Evolutionary conservation across 371 early-diverging fungal genomes (phyloP), one percentile per base, ranked within the genome.

Genomic region (Zancudomyces culisetae): DNA sequence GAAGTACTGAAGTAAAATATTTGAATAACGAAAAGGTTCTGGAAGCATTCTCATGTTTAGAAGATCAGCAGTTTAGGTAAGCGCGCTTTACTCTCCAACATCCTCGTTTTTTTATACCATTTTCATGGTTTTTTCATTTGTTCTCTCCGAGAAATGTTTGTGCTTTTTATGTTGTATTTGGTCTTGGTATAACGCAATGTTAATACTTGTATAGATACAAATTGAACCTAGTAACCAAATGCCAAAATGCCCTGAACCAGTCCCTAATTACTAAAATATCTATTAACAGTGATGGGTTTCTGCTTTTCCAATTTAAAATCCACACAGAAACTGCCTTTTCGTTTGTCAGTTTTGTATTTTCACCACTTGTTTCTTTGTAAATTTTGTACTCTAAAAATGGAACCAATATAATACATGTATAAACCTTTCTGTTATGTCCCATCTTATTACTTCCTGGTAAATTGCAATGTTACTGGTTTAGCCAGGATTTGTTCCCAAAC

Each of bases 181-280:
- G n/a, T n/a, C n/a, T n/a, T n/a, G n/a, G n/a, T n/a, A n/a, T n/a
- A n/a, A n/a, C n/a, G n/a, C n/a, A n/a, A n/a, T n/a, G n/a, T n/a
- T n/a, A n/a, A n/a, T n/a, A n/a, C n/a, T n/a, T n/a, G n/a, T n/a
- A n/a, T 43, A 56, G 62, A 21, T 74, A 69, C 57, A 64, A 63
- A 30, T 53, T 60, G 43, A 46, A 51, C n/a, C 55, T 65, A 45
- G 51, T 74, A 18, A 57, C 60, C 19, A 61, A 60, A 23, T 63
- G 65, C 45, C 52, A 63, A 40, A 64, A 61, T 12, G 70, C 74
- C 18, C 57, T 74, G 57, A 57, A 52, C n/a, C 40, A 63, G 42
- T 74, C 74, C 1, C 60, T 66, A 30, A 71, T 66, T 56, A 72
- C 70, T 1, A 68, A 64, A n/a, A 64, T 75, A 26, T 26, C 66